Evolutionary conservation across 2,329 filamentous ascomycete genomes (phyloP).

Genomic region (Paraphoma sp.): DNA sequence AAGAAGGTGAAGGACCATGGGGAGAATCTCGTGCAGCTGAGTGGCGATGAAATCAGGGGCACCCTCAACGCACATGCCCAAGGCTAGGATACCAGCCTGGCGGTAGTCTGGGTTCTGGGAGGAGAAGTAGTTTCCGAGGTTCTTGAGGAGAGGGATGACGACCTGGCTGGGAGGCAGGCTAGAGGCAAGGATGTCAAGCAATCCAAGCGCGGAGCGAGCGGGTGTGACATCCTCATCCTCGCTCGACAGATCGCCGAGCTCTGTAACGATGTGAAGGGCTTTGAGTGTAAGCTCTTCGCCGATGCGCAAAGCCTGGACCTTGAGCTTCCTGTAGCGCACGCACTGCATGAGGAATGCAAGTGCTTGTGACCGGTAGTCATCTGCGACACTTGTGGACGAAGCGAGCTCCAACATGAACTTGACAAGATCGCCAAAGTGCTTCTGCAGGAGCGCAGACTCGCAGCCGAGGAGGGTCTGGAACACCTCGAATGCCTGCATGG

Average conservation of each 20-base stretch:
- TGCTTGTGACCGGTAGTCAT: constrained; percentile 87
- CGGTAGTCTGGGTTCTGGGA: constrained; percentile 78
- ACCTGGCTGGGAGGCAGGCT: constrained; percentile 93
- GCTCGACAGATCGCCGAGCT: constrained; percentile 74
- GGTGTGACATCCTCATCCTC: constrained; percentile 88
- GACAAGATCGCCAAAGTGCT: constrained; percentile 87
- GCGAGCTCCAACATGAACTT: constrained; percentile 93
- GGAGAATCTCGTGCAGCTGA: constrained; percentile 85
- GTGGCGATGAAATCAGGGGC: constrained; percentile 97
- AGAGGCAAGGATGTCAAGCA: constrained; percentile 87
- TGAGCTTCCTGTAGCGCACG: constrained; percentile 90
- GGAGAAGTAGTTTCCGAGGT: constrained; percentile 81
- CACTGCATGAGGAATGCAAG: constrained; percentile 93
- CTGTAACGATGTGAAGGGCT: constrained; percentile 86
- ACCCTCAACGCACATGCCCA: constrained; percentile 94
- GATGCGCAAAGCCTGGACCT: constrained; percentile 89
- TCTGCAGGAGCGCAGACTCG: constrained; percentile 81
- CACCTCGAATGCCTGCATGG: constrained; percentile 91
- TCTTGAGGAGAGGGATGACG: constrained; percentile 87
- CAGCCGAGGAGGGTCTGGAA: constrained; percentile 95
- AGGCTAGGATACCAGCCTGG: constrained; percentile 87
- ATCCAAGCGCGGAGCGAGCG: constrained; percentile 80
- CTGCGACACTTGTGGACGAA: constrained; percentile 76
- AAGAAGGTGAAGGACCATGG: constrained; percentile 81
- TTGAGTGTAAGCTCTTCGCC: constrained; percentile 87